Conservation (phyloP, 495 filamentous ascomycete genomes). For the Xylaria bambusicola region DNA sequence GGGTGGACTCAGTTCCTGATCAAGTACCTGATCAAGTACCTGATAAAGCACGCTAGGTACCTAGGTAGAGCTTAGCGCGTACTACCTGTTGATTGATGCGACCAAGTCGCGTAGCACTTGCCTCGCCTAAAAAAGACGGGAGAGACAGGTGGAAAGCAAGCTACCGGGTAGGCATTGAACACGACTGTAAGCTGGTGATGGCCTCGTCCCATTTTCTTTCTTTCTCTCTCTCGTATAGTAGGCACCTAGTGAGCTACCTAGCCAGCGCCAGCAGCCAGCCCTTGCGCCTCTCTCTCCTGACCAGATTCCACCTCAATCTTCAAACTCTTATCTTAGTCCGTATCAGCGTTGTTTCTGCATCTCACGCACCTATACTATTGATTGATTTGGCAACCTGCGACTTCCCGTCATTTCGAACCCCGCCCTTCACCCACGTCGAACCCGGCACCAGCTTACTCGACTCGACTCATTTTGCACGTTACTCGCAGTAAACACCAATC, state of each 20-base stretch:
- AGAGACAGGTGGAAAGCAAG: conserved; percentile 3
- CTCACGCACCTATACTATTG: not conserved
- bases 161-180: conserved; percentile 2
- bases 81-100: conserved; percentile 5
- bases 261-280: not conserved
- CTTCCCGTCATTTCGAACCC: conserved; percentile 2
- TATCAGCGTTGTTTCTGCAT: not conserved
- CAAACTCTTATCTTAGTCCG: not conserved
- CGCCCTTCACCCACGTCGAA: not conserved
- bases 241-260: not conserved
- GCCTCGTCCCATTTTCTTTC: conserved; percentile 13
- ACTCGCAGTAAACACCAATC: not conserved
- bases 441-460: not conserved
- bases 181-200: conserved; percentile 17
- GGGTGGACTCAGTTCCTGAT: too few relatives aligned
- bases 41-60: not conserved
- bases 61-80: conserved; percentile 7
- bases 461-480: not conserved
- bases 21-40: too few relatives aligned
- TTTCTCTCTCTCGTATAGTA: too few relatives aligned
- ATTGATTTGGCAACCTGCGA: conserved; percentile 1
- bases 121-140: conserved; percentile 18
- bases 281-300: not conserved
- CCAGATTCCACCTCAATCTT: not conserved
- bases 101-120: conserved; percentile 21